phyloP scores from a whole-genome alignment of 73 alveolate species.

The Uronychia setigera region DNA sequence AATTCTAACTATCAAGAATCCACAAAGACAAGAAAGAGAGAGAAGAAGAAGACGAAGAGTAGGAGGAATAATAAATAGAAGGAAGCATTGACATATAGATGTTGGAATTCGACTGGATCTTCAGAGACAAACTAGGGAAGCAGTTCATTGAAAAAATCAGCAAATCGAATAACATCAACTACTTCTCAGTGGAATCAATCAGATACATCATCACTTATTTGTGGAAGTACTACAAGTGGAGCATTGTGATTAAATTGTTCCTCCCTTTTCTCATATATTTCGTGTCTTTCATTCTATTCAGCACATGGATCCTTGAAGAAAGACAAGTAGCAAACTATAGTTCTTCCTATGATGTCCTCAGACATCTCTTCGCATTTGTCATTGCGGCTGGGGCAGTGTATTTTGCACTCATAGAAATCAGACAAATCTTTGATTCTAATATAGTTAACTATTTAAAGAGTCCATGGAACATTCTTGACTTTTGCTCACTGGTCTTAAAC shows the following conservation, averaged over 20 bases:
- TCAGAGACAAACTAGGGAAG: conserved; percentile 34
- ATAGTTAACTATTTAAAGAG: neutral
- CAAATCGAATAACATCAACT: conserved; percentile 6
- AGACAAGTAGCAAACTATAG: conserved; percentile 1
- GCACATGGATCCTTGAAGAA: conserved; percentile 13
- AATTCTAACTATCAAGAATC: neutral
- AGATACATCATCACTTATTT: conserved; percentile 19
- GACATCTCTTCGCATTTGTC: neutral
- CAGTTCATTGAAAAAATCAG: conserved; percentile 9
- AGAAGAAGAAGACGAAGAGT: neutral
- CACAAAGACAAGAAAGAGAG: neutral
- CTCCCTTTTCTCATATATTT: conserved; percentile 36
- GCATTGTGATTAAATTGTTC: conserved; percentile 9
- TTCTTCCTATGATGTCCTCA: neutral
- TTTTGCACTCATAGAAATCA: neutral
- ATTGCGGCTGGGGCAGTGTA: neutral
- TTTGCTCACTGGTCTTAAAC: conserved; percentile 12
- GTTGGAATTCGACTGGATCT: conserved; percentile 50
- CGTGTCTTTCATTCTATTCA: conserved; percentile 12
- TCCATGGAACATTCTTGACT: conserved; percentile 14
- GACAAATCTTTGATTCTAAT: neutral
- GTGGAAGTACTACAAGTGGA: conserved; percentile 41
- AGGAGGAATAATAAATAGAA: conserved; percentile 7
- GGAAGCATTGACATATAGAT: conserved; percentile 14
- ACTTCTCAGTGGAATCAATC: conserved; percentile 18